A percentile compares a stretch with the other conserved stretches of the same genome.
Conservation (phyloP, 1,139 yeast genomes). For the Scheffersomyces cryptocercus region DNA sequence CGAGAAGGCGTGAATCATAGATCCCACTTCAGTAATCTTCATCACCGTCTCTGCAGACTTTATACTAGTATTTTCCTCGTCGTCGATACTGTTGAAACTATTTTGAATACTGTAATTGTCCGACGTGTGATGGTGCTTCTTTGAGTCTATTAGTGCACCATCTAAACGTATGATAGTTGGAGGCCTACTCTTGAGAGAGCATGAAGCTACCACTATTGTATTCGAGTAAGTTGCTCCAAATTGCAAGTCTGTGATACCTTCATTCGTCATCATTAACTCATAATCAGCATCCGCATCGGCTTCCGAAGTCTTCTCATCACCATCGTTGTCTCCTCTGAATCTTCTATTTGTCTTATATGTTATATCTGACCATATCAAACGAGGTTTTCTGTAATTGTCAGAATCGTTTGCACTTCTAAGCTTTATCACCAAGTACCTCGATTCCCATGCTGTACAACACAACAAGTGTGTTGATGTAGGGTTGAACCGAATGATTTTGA, state of each 20-base stretch:
- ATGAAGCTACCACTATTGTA: conserved; percentile 37
- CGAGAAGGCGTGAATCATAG: conserved; percentile 68
- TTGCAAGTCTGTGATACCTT: conserved; percentile 83
- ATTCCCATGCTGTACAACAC: conserved; percentile 83
- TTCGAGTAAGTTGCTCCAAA: conserved; percentile 47
- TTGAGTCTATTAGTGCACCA: conserved; percentile 35
- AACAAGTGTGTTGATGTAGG: conserved; percentile 67
- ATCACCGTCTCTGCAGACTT: conserved; percentile 34
- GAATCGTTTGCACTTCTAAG: conserved; percentile 40
- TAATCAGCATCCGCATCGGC: conserved; percentile 22
- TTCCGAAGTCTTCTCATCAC: conserved; percentile 11
- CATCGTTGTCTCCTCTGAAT: conserved; percentile 16
- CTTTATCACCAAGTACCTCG: conserved; percentile 74
- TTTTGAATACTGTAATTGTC: conserved; percentile 15
- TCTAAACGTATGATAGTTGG: conserved; percentile 38
- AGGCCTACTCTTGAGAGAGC: conserved; percentile 39
- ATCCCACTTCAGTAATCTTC: conserved; percentile 79
- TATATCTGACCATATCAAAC: conserved; percentile 52
- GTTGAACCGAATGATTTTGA: conserved; percentile 72
- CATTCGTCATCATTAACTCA: conserved; percentile 60
- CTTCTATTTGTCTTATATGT: conserved; percentile 15
- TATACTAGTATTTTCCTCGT: conserved; percentile 20
- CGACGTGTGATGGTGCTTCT: conserved; percentile 5
- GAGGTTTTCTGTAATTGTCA: conserved; percentile 54
- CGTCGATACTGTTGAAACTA: conserved; percentile 17